These are phyloP conservation scores for Melanomma pulvis-pyrius DNA, from an alignment of 495 filamentous ascomycete species.

Conservation along the genomic window DNA sequence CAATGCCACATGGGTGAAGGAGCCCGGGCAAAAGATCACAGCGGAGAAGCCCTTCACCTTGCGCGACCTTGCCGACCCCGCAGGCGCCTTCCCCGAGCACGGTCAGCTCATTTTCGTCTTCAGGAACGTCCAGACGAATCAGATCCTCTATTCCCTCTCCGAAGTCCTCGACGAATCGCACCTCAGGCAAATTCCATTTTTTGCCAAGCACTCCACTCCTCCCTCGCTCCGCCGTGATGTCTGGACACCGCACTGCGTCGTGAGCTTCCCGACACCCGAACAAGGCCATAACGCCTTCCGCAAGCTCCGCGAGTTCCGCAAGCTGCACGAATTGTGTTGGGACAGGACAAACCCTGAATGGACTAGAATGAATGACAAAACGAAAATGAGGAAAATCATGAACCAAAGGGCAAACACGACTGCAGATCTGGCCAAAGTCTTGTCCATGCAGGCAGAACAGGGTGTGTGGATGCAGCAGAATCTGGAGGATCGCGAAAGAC, in stretches of 20 bases:
- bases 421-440: constrained; percentile 82
- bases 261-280: constrained; percentile 66
- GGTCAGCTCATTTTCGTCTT: constrained; percentile 76
- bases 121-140: constrained; percentile 75
- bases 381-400: constrained; percentile 56
- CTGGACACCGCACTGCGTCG: constrained; percentile 79
- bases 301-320: constrained; percentile 79
- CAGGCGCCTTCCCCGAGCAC: constrained; percentile 1
- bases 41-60: neutral
- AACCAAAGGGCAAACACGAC: constrained; percentile 86
- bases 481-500: neutral
- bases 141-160: constrained; percentile 79
- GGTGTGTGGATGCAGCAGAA: constrained; percentile 8
- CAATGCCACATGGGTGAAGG: neutral
- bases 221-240: constrained; percentile 81
- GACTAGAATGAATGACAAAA: constrained; percentile 56
- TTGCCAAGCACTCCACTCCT: constrained; percentile 88
- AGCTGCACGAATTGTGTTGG: constrained; percentile 68
- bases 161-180: constrained; percentile 66
- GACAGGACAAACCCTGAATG: constrained; percentile 47
- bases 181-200: constrained; percentile 77
- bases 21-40: neutral
- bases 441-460: constrained; percentile 58
- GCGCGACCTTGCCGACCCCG: constrained; percentile 2
- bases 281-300: constrained; percentile 76